Evolutionary conservation across 257 asterid genomes (phyloP), one percentile per base, ranked within the genome.

Genomic region (Verbena officinalis): DNA sequence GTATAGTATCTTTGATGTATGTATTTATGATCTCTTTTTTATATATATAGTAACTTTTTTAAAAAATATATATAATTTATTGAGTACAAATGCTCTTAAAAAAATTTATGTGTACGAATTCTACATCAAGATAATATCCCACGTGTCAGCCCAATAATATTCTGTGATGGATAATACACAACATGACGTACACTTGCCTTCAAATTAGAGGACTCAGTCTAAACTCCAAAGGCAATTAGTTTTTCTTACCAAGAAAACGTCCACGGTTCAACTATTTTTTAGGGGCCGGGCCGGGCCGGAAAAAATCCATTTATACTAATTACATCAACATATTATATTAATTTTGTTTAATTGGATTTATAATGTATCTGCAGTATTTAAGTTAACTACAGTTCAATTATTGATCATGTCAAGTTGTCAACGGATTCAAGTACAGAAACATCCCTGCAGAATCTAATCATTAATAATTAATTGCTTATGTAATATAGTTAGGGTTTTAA

Each of bases 391-490:
- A 33, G 46, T 60, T 52, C 55, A 44, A 54, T 45, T 16, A 40
- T n/a, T 34, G 38, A 27, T 48, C 5, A 40, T 48, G 39, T 34
- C 43, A 48, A 33, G 3, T 30, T 48, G 39, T 34, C 43, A 48
- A 33, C 11, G 27, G 39, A 39, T 38, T 5, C 5, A 9, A 13
- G 40, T 9, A 64, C 15, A 17, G 16, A 15, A 34, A 3, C 8
- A 22, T 42, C n/a, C 52, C 34, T 17, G n/a, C n/a, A n/a, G 49
- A 59, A 49, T 50, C 68, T 16, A 17, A 52, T 69, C 38, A n/a
- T 27, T 27, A 27, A 27, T 27, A 2, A 27, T 42, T 42, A 30
- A 51, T 38, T 61, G 36, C 39, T 17, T 40, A 14, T 2, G 40
- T 27, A 27, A 51, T 8, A 16, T 39, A 39, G 53, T 23, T n/a